phyloP scores from a whole-genome alignment of 179 eudicot species.

The Beta corolliflora region DNA sequence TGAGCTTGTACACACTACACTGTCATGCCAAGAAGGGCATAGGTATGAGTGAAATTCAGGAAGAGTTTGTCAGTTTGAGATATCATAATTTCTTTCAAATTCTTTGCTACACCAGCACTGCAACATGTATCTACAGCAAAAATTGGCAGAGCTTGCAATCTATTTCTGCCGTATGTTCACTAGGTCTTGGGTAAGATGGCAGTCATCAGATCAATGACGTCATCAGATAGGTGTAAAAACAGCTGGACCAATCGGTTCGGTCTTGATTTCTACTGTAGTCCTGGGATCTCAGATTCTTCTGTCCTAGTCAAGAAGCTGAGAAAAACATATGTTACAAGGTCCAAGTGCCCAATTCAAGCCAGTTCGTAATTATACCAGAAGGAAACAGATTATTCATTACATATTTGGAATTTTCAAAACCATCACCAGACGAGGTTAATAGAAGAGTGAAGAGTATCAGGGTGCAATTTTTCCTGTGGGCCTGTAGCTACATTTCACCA shows the following conservation, averaged over 20 bases:
- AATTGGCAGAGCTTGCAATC: neutral
- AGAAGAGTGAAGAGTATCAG: too few species aligned
- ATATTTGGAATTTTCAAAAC: neutral
- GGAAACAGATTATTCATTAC: neutral
- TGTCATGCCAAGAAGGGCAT: neutral
- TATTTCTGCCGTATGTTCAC: too few species aligned
- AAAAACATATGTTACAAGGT: neutral
- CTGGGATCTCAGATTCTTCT: neutral
- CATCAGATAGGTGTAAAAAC: neutral
- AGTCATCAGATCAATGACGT: neutral
- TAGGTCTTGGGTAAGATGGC: neutral
- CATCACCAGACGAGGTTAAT: neutral
- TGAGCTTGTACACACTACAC: neutral
- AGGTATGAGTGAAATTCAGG: neutral
- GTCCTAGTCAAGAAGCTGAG: neutral
- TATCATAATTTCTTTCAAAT: neutral
- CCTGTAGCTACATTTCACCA: too few species aligned
- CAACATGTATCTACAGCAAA: neutral
- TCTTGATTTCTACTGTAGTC: neutral
- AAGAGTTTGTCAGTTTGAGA: neutral
- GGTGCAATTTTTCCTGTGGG: too few species aligned
- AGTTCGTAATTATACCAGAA: neutral
- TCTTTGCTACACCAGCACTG: neutral
- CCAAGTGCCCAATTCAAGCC: neutral
- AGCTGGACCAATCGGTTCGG: neutral